Evolutionary conservation across 495 filamentous ascomycete species (phyloP), one percentile per base, ranked within the genome.

Genomic region (Neurospora pannonica): DNA sequence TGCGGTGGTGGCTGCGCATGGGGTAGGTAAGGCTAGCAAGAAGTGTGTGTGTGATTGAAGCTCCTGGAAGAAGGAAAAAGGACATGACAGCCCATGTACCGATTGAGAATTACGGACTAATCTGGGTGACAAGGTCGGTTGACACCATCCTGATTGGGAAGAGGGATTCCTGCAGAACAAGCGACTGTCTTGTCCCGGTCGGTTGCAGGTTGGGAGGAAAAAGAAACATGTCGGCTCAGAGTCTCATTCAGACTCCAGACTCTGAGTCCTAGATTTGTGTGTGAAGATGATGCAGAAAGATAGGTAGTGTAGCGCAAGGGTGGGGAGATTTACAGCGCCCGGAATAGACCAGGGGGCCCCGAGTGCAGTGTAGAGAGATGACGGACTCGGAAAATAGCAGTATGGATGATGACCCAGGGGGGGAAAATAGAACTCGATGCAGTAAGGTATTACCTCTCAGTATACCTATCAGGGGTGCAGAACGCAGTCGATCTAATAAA

Each of bases 401-500:
- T 31, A 76, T 73, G 76, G 78, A 70, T 77, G 74, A 72, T 62
- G 54, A 62, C 24, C 54, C n/a, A 36, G 67, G 73, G 67, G 24
- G 71, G 70, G 60, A 79, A 80, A 80, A 79, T 79, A 79, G 75
- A 77, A 79, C 72, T 74, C 28, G 54, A 67, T 67, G 54, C 54
- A 67, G 54, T 36, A 34, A 34, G 24, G 24, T 62, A 24, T 11
- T 60, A 60, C 28, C 24, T 62, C 21, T 62, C 28, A 5, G 54
- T 40, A 60, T 48, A 71, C 46, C 72, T 78, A 74, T 78, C 78
- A 79, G 73, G 74, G 71, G 24, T 76, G 75, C 72, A 77, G 74
- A 77, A 36, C 69, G 72, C 40, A 31, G 43, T 79, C 75, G 15
- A 67, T 34, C 54, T 67, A 67, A 67, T 77, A 78, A 82, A 78